Percentiles rank a stretch among this genome's conserved stretches.
phyloP scores from a whole-genome alignment of 2,329 filamentous ascomycete species.

The Diaporthe sp. region DNA sequence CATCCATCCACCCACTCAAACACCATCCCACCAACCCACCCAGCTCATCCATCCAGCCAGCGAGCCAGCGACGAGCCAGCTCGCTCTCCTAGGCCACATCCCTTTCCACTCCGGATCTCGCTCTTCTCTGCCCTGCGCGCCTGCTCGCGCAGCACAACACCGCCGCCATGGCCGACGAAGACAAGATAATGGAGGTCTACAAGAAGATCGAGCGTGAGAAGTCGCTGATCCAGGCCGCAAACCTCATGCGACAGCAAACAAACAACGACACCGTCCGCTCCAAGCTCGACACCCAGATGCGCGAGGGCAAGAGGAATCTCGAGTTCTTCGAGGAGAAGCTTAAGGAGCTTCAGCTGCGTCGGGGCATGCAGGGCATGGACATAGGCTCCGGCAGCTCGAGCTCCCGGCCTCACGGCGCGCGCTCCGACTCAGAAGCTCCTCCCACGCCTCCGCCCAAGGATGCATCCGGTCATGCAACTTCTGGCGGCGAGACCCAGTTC shows the following conservation, averaged over 20 bases:
- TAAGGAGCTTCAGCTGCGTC: constrained; percentile 87
- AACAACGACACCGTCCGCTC: constrained; percentile 93
- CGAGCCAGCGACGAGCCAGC: constrained; percentile 4
- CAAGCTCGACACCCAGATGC: constrained; percentile 92
- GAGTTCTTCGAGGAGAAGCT: constrained; percentile 96
- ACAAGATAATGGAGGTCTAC: constrained; percentile 83
- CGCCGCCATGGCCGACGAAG: constrained; percentile 73
- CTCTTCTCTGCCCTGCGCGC: constrained; percentile 39
- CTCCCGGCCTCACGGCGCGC: constrained; percentile 60
- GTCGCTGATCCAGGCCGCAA: constrained; percentile 93
- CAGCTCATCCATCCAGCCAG: constrained; percentile 12
- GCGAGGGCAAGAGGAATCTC: constrained; percentile 92
- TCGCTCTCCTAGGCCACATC: constrained; percentile 5
- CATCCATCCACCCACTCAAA: not conserved
- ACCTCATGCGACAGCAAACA: constrained; percentile 94
- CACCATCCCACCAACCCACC: not conserved
- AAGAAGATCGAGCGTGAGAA: constrained; percentile 99
- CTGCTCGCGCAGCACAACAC: constrained; percentile 45
- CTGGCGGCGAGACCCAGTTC: constrained; percentile 53
- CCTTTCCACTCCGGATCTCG: not conserved
- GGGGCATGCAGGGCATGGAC: constrained; percentile 77
- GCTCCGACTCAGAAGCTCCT: constrained; percentile 59
- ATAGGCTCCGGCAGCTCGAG: constrained; percentile 62
- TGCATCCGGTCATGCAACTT: constrained; percentile 49
- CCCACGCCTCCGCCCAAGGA: constrained; percentile 84